Conservation (phyloP, 148 eudicot species). For the Nepenthes mirabilis region DNA sequence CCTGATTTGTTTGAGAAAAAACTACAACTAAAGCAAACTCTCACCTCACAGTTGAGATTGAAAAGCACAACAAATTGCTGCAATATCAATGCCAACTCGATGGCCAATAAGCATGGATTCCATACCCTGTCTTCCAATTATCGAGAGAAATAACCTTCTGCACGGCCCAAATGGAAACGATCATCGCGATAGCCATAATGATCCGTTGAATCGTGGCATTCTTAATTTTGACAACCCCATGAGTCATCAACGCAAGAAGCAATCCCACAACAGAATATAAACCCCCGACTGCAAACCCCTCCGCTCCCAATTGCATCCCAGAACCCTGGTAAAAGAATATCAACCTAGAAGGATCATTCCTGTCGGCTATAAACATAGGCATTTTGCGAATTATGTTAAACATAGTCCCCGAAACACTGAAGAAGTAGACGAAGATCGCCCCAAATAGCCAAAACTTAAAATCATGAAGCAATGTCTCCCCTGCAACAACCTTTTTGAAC, state of each 20-base stretch:
- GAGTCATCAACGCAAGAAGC: slow-evolving; percentile 57
- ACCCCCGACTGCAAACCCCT: slow-evolving; percentile 76
- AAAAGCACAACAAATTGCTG: too few relatives aligned
- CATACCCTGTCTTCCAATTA: slow-evolving; percentile 99
- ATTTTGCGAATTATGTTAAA: slow-evolving; percentile 70
- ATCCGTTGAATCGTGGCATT: slow-evolving; percentile 46
- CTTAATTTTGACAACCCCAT: slow-evolving; percentile 53
- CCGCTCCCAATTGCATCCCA: slow-evolving; percentile 96
- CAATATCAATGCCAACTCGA: slow-evolving; percentile 49
- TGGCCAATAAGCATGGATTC: slow-evolving; percentile 84
- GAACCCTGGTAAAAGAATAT: slow-evolving; percentile 79
- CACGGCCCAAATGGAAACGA: slow-evolving; percentile 83
- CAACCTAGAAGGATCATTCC: slow-evolving; percentile 54
- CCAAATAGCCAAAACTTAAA: slow-evolving; percentile 49
- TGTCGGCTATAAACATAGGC: slow-evolving; percentile 74
- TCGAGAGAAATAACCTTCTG: slow-evolving; percentile 65
- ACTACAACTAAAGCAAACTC: too few relatives aligned
- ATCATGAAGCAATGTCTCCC: slow-evolving; percentile 62
- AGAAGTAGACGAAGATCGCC: slow-evolving; percentile 63
- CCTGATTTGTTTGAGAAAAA: too few relatives aligned
- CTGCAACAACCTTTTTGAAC: slow-evolving; percentile 33
- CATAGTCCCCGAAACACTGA: slow-evolving; percentile 95
- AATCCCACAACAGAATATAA: slow-evolving; percentile 78
- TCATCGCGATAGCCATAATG: slow-evolving; percentile 41
- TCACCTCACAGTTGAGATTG: too few relatives aligned